phyloP scores from a whole-genome alignment of 2,329 filamentous ascomycete species.

The Rosellinia necatrix region DNA sequence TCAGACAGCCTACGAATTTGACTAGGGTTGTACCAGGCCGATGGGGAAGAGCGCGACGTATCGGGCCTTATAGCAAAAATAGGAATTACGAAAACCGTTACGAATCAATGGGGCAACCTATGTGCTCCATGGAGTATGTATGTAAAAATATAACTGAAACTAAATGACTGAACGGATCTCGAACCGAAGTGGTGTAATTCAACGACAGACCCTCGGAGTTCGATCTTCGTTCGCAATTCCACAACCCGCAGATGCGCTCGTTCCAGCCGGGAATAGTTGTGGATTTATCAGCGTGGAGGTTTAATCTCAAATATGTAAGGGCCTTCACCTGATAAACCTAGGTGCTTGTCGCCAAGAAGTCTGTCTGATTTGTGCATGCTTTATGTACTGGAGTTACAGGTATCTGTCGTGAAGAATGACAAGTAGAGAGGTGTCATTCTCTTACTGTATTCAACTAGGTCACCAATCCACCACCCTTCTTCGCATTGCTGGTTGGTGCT shows the following conservation, averaged over 20 bases:
- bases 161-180: background rate
- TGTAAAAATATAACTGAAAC: constrained; percentile 1
- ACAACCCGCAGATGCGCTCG: background rate
- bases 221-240: background rate
- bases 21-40: background rate
- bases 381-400: too few relatives aligned
- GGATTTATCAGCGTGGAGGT: background rate
- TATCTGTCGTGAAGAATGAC: too few relatives aligned
- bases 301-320: background rate
- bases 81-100: background rate
- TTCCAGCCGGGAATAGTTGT: background rate
- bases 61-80: background rate
- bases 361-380: background rate
- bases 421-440: background rate
- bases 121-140: too few relatives aligned
- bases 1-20: background rate
- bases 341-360: constrained; percentile 12
- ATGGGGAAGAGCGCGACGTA: constrained; percentile 3
- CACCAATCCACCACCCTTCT: background rate
- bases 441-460: background rate
- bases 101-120: background rate
- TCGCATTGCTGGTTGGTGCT: background rate
- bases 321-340: constrained; percentile 1
- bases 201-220: background rate
- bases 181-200: background rate